A percentile compares a stretch with the other conserved stretches of the same genome.
These are phyloP conservation scores for Prunus mongolica DNA, from an alignment of 306 rosid species.

Conservation along the genomic window DNA sequence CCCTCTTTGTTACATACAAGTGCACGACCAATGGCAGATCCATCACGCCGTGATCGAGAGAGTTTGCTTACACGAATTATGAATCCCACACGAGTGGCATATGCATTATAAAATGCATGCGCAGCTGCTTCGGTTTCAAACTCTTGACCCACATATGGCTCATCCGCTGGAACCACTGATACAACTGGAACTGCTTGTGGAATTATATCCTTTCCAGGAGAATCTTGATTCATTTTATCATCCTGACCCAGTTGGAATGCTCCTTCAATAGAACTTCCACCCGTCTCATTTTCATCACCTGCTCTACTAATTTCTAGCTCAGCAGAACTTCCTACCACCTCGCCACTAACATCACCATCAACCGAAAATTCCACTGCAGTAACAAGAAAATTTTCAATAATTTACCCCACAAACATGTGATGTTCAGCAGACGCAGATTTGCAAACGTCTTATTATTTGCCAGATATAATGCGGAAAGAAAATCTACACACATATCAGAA, in stretches of 20 bases:
- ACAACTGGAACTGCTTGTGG: constrained; percentile 47
- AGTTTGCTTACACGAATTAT: constrained; percentile 93
- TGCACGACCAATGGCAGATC: constrained; percentile 89
- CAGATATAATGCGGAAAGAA: background rate
- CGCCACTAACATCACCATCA: constrained; percentile 50
- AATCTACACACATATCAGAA: background rate
- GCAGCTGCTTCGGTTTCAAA: constrained; percentile 89
- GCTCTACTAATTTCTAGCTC: constrained; percentile 37
- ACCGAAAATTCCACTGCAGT: constrained; percentile 80
- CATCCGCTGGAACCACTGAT: constrained; percentile 47
- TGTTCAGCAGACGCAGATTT: constrained; percentile 11
- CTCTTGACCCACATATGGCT: constrained; percentile 92
- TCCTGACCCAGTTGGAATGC: constrained; percentile 46
- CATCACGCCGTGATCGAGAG: constrained; percentile 93
- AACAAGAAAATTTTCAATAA: constrained; percentile 20
- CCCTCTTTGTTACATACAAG: constrained; percentile 99
- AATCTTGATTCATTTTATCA: constrained; percentile 45
- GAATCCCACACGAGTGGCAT: constrained; percentile 78
- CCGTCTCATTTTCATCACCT: constrained; percentile 59
- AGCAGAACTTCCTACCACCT: constrained; percentile 44
- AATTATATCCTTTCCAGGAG: constrained; percentile 42
- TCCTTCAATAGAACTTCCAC: constrained; percentile 60
- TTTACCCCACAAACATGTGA: constrained; percentile 7
- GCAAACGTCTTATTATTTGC: background rate
- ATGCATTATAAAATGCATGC: constrained; percentile 87